A percentile compares a stretch with the other conserved stretches of the same genome.
These are phyloP conservation scores for Sphaerulina vaccinii DNA, from an alignment of 2,329 filamentous ascomycete genomes.

Conservation along the genomic window DNA sequence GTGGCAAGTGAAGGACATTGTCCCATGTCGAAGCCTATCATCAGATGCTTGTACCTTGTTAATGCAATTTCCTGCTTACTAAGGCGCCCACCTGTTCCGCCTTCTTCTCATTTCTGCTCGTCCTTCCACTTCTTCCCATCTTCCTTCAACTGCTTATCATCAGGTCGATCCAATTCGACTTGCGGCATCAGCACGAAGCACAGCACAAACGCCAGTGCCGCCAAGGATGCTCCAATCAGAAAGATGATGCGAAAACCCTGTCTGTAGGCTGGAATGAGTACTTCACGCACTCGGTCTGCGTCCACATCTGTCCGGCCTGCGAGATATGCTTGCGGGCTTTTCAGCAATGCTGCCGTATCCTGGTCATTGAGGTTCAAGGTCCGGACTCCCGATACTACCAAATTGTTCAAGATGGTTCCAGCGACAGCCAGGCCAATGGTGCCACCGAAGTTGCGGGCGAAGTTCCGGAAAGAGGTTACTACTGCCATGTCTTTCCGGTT, in stretches of 20 bases:
- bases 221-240: slow-evolving; percentile 39
- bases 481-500: slow-evolving; percentile 47
- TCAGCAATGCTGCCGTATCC: slow-evolving; percentile 17
- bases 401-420: slow-evolving; percentile 19
- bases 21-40: no score
- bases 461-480: slow-evolving; percentile 54
- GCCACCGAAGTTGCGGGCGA: slow-evolving; percentile 48
- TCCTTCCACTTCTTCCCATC: slow-evolving; percentile 19
- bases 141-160: slow-evolving; percentile 23
- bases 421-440: slow-evolving; percentile 33
- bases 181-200: slow-evolving; percentile 42
- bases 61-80: no score
- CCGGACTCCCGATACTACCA: slow-evolving; percentile 11
- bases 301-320: slow-evolving; percentile 30
- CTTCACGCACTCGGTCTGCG: slow-evolving; percentile 32
- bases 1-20: no score
- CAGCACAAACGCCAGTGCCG: slow-evolving; percentile 39
- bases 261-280: slow-evolving; percentile 36
- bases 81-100: no score
- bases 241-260: slow-evolving; percentile 44
- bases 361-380: slow-evolving; percentile 13
- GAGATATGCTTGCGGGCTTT: slow-evolving; percentile 15
- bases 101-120: no score
- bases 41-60: no score
- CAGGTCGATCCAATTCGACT: slow-evolving; percentile 21